Base-by-base conservation (phyloP, 176 grass and related monocot genomes). In the Phoenix roebelenii region DNA sequence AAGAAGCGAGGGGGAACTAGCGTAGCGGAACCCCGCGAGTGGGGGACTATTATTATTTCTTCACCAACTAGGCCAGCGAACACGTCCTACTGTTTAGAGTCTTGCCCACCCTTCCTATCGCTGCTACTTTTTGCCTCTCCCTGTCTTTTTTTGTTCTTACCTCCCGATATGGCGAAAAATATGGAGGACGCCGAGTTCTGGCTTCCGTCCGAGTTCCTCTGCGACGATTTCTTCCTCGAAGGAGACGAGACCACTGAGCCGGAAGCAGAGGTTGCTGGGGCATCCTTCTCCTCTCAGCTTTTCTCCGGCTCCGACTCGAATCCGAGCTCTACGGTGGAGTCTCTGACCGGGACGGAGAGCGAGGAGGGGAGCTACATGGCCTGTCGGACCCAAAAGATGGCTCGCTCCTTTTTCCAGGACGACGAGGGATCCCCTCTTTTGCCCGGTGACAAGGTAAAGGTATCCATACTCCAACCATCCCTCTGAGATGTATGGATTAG, bases 331-430 rank as follows among this genome's bases (percentile, higher is more conserved):
- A 29, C 60, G 17, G 60, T 55, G 15, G 71, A 73, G 28, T 64
- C 82, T 22, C 23, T 29, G 23, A 59, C 62, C 51, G 16, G 66
- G 67, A 72, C 61, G 63, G 75, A 69, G 72, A 76, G 72, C 82
- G 68, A 90, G 57, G 79, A 90, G 32, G 87, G 80, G 57, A 79
- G 83, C 7, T 52, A 62, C 22, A 16, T 80, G 60, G 69, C 67
- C 26, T 59, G 58, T 15, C 58, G 66, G 23, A 79, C 76, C 1
- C 24, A 63, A 32, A 23, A 35, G 39, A 64, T 79, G 66, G 28
- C 66, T 52, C 67, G 59, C 26, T 79, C 51, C 19, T 79, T 79
- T 55, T 60, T 79, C 15, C 53, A 30, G 15, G 76, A 79, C 50
- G 67, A 50, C 5, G 54, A 75, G 23, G 62, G 15, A 5, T 23